Evolutionary conservation across 257 asterid species (phyloP).

Genomic region (Plantago major): DNA sequence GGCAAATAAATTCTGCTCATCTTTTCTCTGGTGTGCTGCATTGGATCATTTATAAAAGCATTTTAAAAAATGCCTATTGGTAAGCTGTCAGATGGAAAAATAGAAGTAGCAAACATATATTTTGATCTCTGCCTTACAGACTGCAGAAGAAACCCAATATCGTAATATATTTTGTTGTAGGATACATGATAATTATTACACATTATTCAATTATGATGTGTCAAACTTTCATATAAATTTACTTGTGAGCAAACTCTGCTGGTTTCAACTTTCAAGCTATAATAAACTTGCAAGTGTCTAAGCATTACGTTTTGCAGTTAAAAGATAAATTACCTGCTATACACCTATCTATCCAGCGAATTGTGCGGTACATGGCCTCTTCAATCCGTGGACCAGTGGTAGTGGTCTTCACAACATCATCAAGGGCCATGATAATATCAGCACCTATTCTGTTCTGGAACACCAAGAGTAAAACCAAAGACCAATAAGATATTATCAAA

Average conservation of each 20-base stretch:
- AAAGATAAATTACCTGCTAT: slow-evolving; percentile 57
- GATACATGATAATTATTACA: too few relatives aligned
- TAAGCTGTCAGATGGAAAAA: slow-evolving; percentile 7
- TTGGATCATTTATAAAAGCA: slow-evolving; percentile 18
- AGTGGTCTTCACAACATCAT: slow-evolving; percentile 96
- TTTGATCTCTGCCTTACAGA: too few relatives aligned
- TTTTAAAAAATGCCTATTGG: not conserved
- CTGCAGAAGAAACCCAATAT: too few relatives aligned
- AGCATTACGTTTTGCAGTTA: not conserved
- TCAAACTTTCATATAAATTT: too few relatives aligned
- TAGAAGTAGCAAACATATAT: slow-evolving; percentile 11
- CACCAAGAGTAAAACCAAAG: not conserved
- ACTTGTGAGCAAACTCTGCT: not conserved
- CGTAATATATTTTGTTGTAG: too few relatives aligned
- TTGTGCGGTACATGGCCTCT: slow-evolving; percentile 98
- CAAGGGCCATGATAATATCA: slow-evolving; percentile 99
- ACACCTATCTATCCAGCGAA: slow-evolving; percentile 99
- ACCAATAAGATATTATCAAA: slow-evolving; percentile 13
- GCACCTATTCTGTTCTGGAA: slow-evolving; percentile 97
- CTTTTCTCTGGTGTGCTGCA: slow-evolving; percentile 90
- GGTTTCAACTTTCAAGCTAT: slow-evolving; percentile 1
- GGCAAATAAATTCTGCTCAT: slow-evolving; percentile 92
- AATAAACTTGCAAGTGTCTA: not conserved
- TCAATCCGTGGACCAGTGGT: slow-evolving; percentile 93
- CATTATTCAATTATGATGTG: too few relatives aligned